Percentiles rank a stretch among this genome's conserved stretches.
Conservation (phyloP, 805 yeast genomes). For the Grigorovia yakushimaensis region DNA sequence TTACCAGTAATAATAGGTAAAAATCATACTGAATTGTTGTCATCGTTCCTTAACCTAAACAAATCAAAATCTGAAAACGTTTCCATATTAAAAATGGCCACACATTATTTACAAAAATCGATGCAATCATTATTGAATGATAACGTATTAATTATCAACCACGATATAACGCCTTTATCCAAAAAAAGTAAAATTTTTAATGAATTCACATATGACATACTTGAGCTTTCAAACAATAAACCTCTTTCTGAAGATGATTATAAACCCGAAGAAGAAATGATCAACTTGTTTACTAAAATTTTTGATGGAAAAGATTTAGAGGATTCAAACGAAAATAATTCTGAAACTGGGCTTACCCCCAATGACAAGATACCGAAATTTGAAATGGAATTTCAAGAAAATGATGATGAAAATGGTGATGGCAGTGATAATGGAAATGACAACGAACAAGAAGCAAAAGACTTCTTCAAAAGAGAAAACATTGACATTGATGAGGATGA, state of each 20-base stretch:
- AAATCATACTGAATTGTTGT: slow-evolving; percentile 12
- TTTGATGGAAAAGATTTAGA: slow-evolving; percentile 3
- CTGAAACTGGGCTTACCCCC: background rate
- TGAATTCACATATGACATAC: background rate
- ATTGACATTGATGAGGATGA: slow-evolving; percentile 55
- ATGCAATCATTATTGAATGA: background rate
- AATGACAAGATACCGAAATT: background rate
- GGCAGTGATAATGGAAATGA: slow-evolving; percentile 17
- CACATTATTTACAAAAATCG: background rate
- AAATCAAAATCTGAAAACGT: background rate
- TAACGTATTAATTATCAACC: background rate
- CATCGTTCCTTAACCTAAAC: slow-evolving; percentile 8
- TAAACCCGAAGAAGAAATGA: slow-evolving; percentile 3
- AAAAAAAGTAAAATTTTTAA: background rate
- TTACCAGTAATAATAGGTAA: background rate
- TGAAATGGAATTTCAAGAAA: background rate
- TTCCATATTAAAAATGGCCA: background rate
- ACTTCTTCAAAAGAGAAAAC: slow-evolving; percentile 27
- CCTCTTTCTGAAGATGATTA: background rate
- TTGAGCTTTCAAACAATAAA: background rate
- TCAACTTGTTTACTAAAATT: slow-evolving; percentile 6
- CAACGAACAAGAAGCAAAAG: slow-evolving; percentile 13
- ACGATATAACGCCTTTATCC: background rate
- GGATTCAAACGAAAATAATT: background rate
- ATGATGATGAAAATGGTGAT: slow-evolving; percentile 25